Conservation (phyloP, 371 early-diverging fungal species). For the Haplosporangium sp. region DNA sequence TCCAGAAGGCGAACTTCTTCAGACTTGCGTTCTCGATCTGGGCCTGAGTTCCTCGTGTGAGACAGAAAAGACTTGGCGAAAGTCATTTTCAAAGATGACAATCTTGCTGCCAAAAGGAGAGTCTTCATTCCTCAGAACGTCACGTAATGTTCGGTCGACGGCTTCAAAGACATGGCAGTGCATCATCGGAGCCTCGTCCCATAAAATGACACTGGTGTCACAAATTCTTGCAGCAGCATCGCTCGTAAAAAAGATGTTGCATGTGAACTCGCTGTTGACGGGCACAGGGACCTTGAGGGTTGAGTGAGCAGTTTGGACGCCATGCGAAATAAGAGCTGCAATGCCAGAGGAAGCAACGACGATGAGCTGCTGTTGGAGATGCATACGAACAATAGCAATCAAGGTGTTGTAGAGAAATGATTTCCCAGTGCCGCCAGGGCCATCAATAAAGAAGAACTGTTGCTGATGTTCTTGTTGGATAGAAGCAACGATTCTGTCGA, state of each 20-base stretch:
- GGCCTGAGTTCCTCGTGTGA: slow-evolving; percentile 10
- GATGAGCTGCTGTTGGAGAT: neutral
- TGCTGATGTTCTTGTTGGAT: neutral
- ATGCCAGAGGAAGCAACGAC: slow-evolving; percentile 45
- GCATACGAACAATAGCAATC: slow-evolving; percentile 13
- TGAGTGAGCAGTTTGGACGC: slow-evolving; percentile 48
- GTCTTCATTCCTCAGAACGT: neutral
- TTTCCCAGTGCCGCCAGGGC: slow-evolving; percentile 33
- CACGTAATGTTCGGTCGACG: slow-evolving; percentile 32
- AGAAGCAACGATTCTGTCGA: neutral
- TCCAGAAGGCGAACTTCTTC: slow-evolving; percentile 6
- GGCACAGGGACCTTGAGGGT: slow-evolving; percentile 40
- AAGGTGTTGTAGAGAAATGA: neutral
- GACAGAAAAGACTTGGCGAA: slow-evolving; percentile 37
- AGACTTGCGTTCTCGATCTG: slow-evolving; percentile 1
- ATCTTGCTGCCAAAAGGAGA: slow-evolving; percentile 49
- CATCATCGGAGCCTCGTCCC: slow-evolving; percentile 56
- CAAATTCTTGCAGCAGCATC: slow-evolving; percentile 13
- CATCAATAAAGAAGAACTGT: slow-evolving; percentile 19
- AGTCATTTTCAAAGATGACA: slow-evolving; percentile 43
- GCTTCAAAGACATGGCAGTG: slow-evolving; percentile 30
- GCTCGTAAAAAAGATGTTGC: slow-evolving; percentile 10
- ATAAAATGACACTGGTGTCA: slow-evolving; percentile 39
- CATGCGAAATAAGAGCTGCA: slow-evolving; percentile 46
- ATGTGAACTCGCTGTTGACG: slow-evolving; percentile 17